Conservation (phyloP, 2,329 filamentous ascomycete genomes). For the Paramyrothecium sp. region DNA sequence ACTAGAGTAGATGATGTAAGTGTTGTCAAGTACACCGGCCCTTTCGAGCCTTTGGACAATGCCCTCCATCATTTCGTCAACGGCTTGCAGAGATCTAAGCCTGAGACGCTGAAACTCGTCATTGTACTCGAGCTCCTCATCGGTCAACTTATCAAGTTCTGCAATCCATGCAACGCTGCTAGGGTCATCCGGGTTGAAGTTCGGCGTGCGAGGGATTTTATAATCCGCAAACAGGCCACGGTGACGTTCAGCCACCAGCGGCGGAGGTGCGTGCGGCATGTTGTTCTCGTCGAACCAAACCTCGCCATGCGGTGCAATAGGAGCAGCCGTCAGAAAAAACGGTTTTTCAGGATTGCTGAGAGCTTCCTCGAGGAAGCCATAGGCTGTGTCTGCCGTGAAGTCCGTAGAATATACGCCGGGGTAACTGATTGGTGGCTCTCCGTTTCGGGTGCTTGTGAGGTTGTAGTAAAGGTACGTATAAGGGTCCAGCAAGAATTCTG, state of each 20-base stretch:
- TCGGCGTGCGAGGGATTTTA: conserved; percentile 56
- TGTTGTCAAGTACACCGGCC: conserved; percentile 31
- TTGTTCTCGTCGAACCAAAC: conserved; percentile 10
- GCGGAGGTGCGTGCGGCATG: conserved; percentile 20
- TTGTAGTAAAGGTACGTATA: conserved; percentile 69
- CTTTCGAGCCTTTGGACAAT: conserved; percentile 30
- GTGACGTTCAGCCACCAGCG: conserved; percentile 47
- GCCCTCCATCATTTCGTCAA: conserved; percentile 41
- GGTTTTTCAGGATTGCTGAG: conserved; percentile 37
- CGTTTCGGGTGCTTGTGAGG: conserved; percentile 60
- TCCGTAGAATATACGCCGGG: conserved; percentile 53
- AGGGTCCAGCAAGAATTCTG: conserved; percentile 60
- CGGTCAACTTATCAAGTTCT: conserved; percentile 27
- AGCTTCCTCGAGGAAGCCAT: conserved; percentile 52
- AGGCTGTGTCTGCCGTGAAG: conserved; percentile 47
- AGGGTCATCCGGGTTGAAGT: conserved; percentile 59
- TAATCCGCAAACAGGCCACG: conserved; percentile 56
- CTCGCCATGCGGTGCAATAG: conserved; percentile 30
- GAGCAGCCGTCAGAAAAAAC: conserved; percentile 56
- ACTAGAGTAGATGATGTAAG: conserved; percentile 50
- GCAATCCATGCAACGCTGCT: conserved; percentile 42
- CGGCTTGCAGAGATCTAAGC: conserved; percentile 39
- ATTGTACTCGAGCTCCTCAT: conserved; percentile 26
- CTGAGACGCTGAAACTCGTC: conserved; percentile 37
- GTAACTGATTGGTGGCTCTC: conserved; percentile 49